Base-by-base conservation (phyloP, 495 filamentous ascomycete species). In the Astrocystis sublimbata region DNA sequence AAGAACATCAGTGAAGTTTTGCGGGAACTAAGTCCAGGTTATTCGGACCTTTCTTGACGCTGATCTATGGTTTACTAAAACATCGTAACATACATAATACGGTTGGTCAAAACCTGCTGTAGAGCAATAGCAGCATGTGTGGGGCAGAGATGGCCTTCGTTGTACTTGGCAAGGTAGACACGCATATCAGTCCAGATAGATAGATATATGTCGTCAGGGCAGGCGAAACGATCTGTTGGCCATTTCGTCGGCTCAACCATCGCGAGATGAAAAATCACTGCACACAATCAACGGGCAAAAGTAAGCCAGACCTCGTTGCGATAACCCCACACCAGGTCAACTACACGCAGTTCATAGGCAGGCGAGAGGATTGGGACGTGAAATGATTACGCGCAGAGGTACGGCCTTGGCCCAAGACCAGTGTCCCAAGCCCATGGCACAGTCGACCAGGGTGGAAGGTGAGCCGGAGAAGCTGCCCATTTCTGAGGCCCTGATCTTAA, bases 371-470 rank as follows among this genome's bases (percentile, higher is more conserved):
- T 21, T 51, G n/a, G 49, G 17, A 52, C 17, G 49, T 33, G 30
- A 52, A 35, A 57, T 15, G 8, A 2, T 33, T 26, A 7, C 17
- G 10, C 5, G 24, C 33, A 28, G n/a, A 3, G 30, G 21, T 33
- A 43, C 28, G 40, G 23, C 54, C 54, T 30, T 21, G 54, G 51
- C 51, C 51, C 30, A 19, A 30, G 17, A 31, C 54, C 24, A 17
- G 43, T 43, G 54, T 56, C 54, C 54, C 54, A 57, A 45, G 40
- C 26, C 54, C 40, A 41, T 57, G 54, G 54, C 54, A 57, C 54
- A 41, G 36, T 31, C 17, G 54, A 57, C 54, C 54, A 45, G 54
- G 54, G 40, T 13, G 51, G 54, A 45, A 41, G 54, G 38, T 41
- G 54, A 26, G 17, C 4, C 40, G 26, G 54, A 57, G 38, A 40